phyloP scores from a whole-genome alignment of 352 stramenopile genomes.

The Albugo candida region DNA sequence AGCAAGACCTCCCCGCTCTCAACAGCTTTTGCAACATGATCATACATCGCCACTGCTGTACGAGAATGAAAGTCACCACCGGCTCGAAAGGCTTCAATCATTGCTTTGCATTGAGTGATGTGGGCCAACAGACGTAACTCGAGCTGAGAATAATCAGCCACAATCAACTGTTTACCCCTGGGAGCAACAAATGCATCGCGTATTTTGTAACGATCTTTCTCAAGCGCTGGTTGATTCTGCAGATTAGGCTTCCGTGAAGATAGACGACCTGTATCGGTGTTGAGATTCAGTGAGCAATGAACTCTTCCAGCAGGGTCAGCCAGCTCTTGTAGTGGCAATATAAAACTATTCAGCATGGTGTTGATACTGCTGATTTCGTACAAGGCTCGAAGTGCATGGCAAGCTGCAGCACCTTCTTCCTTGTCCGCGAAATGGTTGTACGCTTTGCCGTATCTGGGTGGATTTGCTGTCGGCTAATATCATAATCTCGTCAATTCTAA shows the following conservation, averaged over 20 bases:
- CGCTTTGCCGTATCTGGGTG: constrained; percentile 52
- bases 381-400: constrained; percentile 85
- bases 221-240: constrained; percentile 92
- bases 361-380: constrained; percentile 95
- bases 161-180: constrained; percentile 91
- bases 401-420: constrained; percentile 84
- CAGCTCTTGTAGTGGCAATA: constrained; percentile 83
- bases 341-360: constrained; percentile 98
- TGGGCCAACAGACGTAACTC: constrained; percentile 96
- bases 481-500: neutral
- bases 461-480: constrained; percentile 45
- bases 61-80: constrained; percentile 87
- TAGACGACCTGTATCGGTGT: constrained; percentile 97
- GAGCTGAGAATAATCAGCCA: constrained; percentile 99
- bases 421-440: constrained; percentile 89
- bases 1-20: constrained; percentile 90
- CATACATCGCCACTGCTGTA: constrained; percentile 98
- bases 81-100: constrained; percentile 94
- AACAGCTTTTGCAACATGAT: constrained; percentile 92
- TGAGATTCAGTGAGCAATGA: constrained; percentile 98
- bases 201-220: constrained; percentile 78
- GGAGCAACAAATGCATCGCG: constrained; percentile 84
- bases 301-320: constrained; percentile 88
- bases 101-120: constrained; percentile 95
- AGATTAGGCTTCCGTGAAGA: constrained; percentile 95